phyloP scores from a whole-genome alignment of 768 basidiomycete species.

The Podaxis mareebaensis region DNA sequence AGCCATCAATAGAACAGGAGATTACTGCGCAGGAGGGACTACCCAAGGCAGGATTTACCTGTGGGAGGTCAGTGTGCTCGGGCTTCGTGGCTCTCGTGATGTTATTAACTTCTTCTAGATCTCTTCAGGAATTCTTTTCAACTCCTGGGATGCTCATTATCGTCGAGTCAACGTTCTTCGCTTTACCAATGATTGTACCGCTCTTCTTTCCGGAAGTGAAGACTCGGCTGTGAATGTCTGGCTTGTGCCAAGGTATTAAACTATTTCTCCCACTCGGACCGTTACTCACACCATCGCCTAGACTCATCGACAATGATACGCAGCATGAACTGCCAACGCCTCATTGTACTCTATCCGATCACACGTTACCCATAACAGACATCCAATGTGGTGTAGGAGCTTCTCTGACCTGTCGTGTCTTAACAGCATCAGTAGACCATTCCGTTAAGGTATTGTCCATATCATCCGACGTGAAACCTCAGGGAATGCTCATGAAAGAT shows the following conservation, averaged over 20 bases:
- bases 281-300: slow-evolving; percentile 30
- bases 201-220: slow-evolving; percentile 84
- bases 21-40: slow-evolving; percentile 87
- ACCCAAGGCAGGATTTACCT: slow-evolving; percentile 87
- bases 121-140: slow-evolving; percentile 90
- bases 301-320: slow-evolving; percentile 73
- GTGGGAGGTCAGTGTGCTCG: slow-evolving; percentile 78
- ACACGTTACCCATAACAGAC: slow-evolving; percentile 88
- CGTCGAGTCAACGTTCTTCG: slow-evolving; percentile 79
- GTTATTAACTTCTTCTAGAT: slow-evolving; percentile 46
- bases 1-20: slow-evolving; percentile 68
- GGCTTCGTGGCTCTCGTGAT: background rate
- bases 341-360: slow-evolving; percentile 82
- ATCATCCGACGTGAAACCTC: slow-evolving; percentile 12
- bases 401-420: slow-evolving; percentile 74
- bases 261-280: slow-evolving; percentile 20
- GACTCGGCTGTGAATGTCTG: slow-evolving; percentile 90
- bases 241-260: slow-evolving; percentile 78
- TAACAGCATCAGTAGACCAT: slow-evolving; percentile 86
- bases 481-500: slow-evolving; percentile 12
- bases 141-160: slow-evolving; percentile 95
- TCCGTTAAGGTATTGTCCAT: slow-evolving; percentile 73
- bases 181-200: slow-evolving; percentile 81
- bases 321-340: slow-evolving; percentile 78
- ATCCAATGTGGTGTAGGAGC: slow-evolving; percentile 76